phyloP scores from a whole-genome alignment of 306 rosid genomes.

The Quillaja saponaria region DNA sequence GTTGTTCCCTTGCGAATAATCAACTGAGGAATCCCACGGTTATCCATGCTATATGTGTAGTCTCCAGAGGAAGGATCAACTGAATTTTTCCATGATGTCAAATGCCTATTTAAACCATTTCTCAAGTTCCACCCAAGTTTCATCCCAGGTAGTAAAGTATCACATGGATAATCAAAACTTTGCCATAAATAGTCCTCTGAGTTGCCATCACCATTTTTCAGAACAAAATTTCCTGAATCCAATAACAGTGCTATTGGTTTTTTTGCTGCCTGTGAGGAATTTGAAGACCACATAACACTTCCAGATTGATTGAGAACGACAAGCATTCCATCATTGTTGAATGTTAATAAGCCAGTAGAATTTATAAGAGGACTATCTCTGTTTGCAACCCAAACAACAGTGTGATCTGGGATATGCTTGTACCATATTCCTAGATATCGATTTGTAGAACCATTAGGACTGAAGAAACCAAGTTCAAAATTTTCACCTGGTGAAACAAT shows the following conservation, averaged over 20 bases:
- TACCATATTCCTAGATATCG: conserved; percentile 74
- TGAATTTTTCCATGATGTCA: conserved; percentile 43
- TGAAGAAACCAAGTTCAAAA: conserved; percentile 62
- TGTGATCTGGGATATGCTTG: conserved; percentile 24
- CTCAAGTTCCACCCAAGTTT: conserved; percentile 52
- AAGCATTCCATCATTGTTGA: conserved; percentile 38
- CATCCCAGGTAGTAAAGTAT: conserved; percentile 52
- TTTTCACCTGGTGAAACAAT: conserved; percentile 41
- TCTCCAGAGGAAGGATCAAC: conserved; percentile 45
- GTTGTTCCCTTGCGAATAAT: conserved; percentile 33
- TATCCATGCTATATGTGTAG: conserved; percentile 40
- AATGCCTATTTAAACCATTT: conserved; percentile 40
- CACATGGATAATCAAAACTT: conserved; percentile 55
- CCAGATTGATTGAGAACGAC: conserved; percentile 36
- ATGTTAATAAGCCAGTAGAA: conserved; percentile 37
- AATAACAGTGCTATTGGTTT: conserved; percentile 51
- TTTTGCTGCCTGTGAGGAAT: conserved; percentile 18
- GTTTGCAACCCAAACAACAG: conserved; percentile 79
- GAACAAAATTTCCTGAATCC: conserved; percentile 59
- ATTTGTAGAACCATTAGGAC: conserved; percentile 16
- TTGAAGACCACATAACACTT: conserved; percentile 47
- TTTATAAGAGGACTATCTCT: conserved; percentile 57
- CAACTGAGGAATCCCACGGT: conserved; percentile 46
- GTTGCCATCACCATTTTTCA: conserved; percentile 24
- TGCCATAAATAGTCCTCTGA: conserved; percentile 44